Evolutionary conservation across 2,329 filamentous ascomycete species (phyloP), one percentile per base, ranked within the genome.

Genomic region (Magnaporthiopsis incrustans): DNA sequence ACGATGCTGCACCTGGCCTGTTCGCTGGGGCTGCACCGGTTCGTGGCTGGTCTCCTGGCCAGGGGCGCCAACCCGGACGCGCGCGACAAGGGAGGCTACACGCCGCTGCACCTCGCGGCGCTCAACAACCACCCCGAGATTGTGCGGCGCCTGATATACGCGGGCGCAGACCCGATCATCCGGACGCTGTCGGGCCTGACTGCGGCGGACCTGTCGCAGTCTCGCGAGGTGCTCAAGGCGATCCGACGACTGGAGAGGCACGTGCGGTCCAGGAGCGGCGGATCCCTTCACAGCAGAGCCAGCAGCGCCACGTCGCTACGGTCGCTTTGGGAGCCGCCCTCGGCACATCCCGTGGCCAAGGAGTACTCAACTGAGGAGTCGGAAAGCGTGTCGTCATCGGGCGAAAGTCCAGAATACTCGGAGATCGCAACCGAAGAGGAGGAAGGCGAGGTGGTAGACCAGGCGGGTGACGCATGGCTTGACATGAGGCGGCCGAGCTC

Each of bases 1-100:
- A 92, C 89, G 1, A 88, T 96, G 82, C 82, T 96, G 66, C 91
- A 95, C 70, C 79, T 93, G 67, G 90, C 90, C 2, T 90, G 87
- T 69, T 89, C 89, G 11, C 77, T 93, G 15, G 91, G 91, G 7
- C 83, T 92, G 68, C 84, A 88, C 67, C 85, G 89, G 60, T 89
- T 96, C 67, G 90, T 90, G 61, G 89, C 89, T 15, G 90, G 88
- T 35, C 81, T 96, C 32, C 78, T 96, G 26, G 89, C 88, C 12
- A 84, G 90, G 67, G 90, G 91, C n/a, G 91, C 90, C 26, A 89
- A 89, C 70, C 86, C 89, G 1, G 87, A 94, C 70, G 79, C 87
- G 53, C 84, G 86, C 64, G 92, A 96, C 72, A 89, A 87, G 67
- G 89, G 89, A 61, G 91, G 91, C 27, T 94, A 91, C 74, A 92